A percentile compares a stretch with the other conserved stretches of the same genome.
These are phyloP conservation scores for Dryas integrifolia DNA, from an alignment of 331 rosid species.

Conservation along the genomic window DNA sequence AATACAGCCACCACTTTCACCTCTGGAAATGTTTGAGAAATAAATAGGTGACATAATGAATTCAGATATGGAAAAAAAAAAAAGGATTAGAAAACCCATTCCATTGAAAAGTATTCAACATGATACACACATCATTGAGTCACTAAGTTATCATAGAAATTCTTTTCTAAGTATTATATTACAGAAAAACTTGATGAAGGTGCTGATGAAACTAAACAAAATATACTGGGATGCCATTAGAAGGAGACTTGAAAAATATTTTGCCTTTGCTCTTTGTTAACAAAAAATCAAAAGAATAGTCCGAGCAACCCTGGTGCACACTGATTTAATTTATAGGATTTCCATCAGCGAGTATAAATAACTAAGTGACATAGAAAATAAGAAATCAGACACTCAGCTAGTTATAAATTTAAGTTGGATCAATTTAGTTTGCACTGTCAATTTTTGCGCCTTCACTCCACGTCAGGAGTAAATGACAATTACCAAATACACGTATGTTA, in stretches of 20 bases:
- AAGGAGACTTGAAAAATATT: not conserved
- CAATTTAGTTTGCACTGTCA: not conserved
- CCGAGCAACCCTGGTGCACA: not conserved
- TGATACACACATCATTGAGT: not conserved
- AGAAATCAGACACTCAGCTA: not conserved
- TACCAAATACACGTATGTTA: not conserved
- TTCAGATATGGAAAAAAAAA: not conserved
- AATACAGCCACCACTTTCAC: constrained; percentile 87
- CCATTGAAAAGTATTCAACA: not conserved
- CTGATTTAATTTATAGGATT: not conserved
- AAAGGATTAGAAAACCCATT: constrained; percentile 9
- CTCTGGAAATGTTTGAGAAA: constrained; percentile 51
- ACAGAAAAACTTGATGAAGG: not conserved
- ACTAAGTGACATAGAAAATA: not conserved
- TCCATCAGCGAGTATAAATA: not conserved
- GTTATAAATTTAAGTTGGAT: not conserved
- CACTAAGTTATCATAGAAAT: not conserved
- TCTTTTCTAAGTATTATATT: not conserved
- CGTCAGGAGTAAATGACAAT: not conserved
- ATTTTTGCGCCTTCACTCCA: not conserved
- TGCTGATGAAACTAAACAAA: not conserved
- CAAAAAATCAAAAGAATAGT: not conserved
- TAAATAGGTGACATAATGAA: constrained; percentile 14
- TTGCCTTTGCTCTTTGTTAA: not conserved
- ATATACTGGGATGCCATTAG: not conserved